Evolutionary conservation across 2,329 filamentous ascomycete genomes (phyloP).

Genomic region (Malbranchea zuffiana): DNA sequence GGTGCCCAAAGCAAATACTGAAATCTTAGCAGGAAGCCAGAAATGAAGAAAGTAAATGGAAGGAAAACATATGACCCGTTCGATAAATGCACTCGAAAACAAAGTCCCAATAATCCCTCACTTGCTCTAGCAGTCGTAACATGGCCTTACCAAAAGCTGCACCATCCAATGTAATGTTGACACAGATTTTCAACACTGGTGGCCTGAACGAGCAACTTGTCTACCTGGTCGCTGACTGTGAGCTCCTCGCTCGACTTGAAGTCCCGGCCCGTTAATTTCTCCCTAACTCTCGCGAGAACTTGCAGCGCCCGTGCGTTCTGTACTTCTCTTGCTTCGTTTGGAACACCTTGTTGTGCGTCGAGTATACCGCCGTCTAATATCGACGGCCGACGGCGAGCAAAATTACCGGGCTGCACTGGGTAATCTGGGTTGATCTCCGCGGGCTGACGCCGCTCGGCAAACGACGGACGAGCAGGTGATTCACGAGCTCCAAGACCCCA

Average conservation of each 20-base stretch:
- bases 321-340: constrained; percentile 51
- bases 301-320: constrained; percentile 90
- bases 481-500: constrained; percentile 70
- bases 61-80: no score
- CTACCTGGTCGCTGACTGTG: constrained; percentile 76
- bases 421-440: constrained; percentile 37
- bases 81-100: no score
- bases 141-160: constrained; percentile 90
- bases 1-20: no score
- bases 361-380: constrained; percentile 51
- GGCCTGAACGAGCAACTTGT: constrained; percentile 86
- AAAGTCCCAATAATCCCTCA: no score
- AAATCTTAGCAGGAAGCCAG: no score
- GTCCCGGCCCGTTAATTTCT: constrained; percentile 89
- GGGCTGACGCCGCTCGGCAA: constrained; percentile 51
- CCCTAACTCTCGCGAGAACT: constrained; percentile 80
- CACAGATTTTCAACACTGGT: constrained; percentile 96
- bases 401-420: constrained; percentile 54
- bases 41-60: no score
- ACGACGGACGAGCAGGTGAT: constrained; percentile 49
- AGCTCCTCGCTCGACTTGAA: constrained; percentile 82
- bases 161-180: constrained; percentile 99
- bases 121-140: no score
- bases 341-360: constrained; percentile 32
- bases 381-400: constrained; percentile 55